Percentiles rank a stretch among this genome's conserved stretches.
phyloP scores from a whole-genome alignment of 192 early-diverging fungal genomes.

The Piromyces finnis region DNA sequence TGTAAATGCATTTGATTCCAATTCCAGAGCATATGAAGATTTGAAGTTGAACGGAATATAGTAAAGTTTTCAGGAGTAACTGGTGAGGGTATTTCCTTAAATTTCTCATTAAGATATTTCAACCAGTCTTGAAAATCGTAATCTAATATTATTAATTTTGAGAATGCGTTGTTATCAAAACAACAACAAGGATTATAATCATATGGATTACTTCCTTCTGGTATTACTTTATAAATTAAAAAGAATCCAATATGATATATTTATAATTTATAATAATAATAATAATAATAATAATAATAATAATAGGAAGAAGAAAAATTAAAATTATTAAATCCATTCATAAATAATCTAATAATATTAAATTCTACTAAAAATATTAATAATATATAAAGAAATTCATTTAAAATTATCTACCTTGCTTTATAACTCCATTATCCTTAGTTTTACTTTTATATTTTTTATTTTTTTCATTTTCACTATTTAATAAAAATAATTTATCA shows the following conservation, averaged over 20 bases:
- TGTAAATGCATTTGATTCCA: neutral
- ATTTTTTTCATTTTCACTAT: neutral
- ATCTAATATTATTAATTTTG: neutral
- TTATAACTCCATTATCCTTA: neutral
- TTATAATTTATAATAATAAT: too few relatives aligned
- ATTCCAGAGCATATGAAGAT: neutral
- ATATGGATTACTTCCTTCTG: neutral
- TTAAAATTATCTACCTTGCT: neutral
- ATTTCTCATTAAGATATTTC: neutral
- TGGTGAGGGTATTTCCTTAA: neutral
- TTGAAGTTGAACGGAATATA: neutral
- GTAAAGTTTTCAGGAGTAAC: neutral
- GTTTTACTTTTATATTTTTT: neutral
- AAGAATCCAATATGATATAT: too few relatives aligned
- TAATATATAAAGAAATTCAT: too few relatives aligned
- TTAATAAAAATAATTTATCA: neutral
- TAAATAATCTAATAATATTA: too few relatives aligned
- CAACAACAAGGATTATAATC: neutral
- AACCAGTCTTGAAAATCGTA: neutral
- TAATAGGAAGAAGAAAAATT: too few relatives aligned
- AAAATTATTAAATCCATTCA: too few relatives aligned
- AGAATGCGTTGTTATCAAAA: neutral
- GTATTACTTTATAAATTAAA: too few relatives aligned
- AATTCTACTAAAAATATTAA: too few relatives aligned
- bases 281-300: too few relatives aligned